Evolutionary conservation across 2,329 filamentous ascomycete species (phyloP), one percentile per base, ranked within the genome.

Genomic region (Xylariaceae sp.): DNA sequence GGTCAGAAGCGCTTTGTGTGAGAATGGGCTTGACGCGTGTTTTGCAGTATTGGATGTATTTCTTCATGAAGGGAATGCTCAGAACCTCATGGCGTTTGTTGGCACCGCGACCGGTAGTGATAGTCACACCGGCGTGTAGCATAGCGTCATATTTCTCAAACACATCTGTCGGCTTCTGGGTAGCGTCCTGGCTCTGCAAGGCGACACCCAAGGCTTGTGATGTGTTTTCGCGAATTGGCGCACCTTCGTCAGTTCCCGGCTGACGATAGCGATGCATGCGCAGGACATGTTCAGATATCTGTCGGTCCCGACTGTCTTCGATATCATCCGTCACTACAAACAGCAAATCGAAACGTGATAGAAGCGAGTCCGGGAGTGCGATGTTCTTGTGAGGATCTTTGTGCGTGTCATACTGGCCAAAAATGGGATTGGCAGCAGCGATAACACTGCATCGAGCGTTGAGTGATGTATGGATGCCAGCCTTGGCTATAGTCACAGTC

Each of bases 311-410:
- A 2, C 89, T 83, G 66, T 99, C 94, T 63, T 99, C 92, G 56
- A 99, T 97, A 63, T 99, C 94, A 67, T 99, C 94, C 1, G 94
- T 99, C 40, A 99, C 91, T 42, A 99, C 87, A 65, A 99, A 99
- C 2, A 99, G 77, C 61, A 99, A 78, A 83, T 99, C 94, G 68
- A 99, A 99, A 88, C 94, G 94, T 5, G 94, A 97, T 7, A 99
- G 78, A 0, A 99, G 82, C 3, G 94, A 99, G 68, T 99, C 94
- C 0, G 94, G 94, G 11, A 99, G 81, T 10, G 94, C 94, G 61
- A 99, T 99, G 70, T 99, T 99, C 72, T 94, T 92, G 74, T 99
- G 94, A 0, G 94, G 94, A 66, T 99, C 94, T 66, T 99, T 99
- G 75, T 97, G 94, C 1, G 91, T 89, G 67, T 99, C 94, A 67